Base-by-base conservation (phyloP, 2,329 filamentous ascomycete species). In the Allantophomopsis lycopodina region DNA sequence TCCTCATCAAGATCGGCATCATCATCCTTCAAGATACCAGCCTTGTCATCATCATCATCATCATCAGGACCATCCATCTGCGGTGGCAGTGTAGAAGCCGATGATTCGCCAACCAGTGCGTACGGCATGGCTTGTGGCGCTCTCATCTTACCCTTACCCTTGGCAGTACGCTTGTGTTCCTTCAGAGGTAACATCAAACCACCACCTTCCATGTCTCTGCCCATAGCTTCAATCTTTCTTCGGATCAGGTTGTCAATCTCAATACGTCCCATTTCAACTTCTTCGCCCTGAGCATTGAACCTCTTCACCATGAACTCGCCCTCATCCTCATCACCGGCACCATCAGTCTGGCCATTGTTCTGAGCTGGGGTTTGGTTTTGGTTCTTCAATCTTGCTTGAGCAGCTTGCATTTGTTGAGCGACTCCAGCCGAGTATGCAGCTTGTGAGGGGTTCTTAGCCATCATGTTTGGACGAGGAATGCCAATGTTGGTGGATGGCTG, bases 101-200 rank as follows among this genome's bases (percentile, higher is more conserved):
- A 61, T 44, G 7, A 45, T 44, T 32, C 33, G 3, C 23, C 23
- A 12, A 10, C 8, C 8, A 10, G 23, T 12, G 11, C 2, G 40
- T 31, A 14, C 28, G 37, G 37, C n/a, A 32, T 28, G 28, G 20
- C 20, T 7, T 14, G 14, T 40, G 18, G 44, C 30, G 6, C 48
- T 21, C 40, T 47, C 31, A 42, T 43, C 35, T 50, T 51, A 34
- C 32, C n/a, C 12, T 17, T 17, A 34, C 32, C 16, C 32, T 34
- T 34, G 32, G 32, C 48, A 13, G 51, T 52, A 31, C 54, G 46
- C 44, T 56, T 50, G 37, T 55, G 60, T 36, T 53, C 46, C 47
- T 63, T 65, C 10, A 87, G 65, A 2, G 83, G 79, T 14, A 87
- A 57, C 80, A 88, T 85, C 42, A 88, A 62, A 7, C 83, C 76